Conservation (phyloP, 768 basidiomycete species). For the Suillus cothurnatus region DNA sequence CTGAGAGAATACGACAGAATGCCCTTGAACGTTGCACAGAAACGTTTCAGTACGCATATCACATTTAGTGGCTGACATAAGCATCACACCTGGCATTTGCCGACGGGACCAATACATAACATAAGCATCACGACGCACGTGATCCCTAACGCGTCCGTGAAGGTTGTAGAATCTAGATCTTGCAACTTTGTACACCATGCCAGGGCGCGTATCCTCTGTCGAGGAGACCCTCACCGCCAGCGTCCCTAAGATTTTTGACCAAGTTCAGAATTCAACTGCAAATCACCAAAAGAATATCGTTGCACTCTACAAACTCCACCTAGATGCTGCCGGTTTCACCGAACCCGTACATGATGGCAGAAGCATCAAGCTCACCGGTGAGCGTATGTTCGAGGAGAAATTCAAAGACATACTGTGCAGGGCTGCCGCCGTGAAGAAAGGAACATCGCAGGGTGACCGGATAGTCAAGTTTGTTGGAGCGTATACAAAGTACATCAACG, state of each 20-base stretch:
- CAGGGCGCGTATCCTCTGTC: constrained; percentile 25
- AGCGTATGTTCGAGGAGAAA: constrained; percentile 70
- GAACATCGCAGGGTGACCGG: constrained; percentile 71
- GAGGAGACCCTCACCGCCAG: constrained; percentile 31
- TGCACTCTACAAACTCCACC: constrained; percentile 78
- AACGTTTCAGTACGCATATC: neutral
- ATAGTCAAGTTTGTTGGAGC: constrained; percentile 80
- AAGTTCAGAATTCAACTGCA: constrained; percentile 70
- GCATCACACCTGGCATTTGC: constrained; percentile 3
- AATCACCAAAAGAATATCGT: constrained; percentile 93
- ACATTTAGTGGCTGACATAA: constrained; percentile 1
- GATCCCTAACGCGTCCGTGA: constrained; percentile 1
- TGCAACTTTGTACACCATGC: constrained; percentile 26
- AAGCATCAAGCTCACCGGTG: constrained; percentile 65
- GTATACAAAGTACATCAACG: constrained; percentile 74
- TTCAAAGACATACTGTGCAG: constrained; percentile 63
- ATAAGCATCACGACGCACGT: constrained; percentile 12
- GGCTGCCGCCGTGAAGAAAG: constrained; percentile 78
- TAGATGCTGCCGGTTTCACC: constrained; percentile 56
- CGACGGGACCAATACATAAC: neutral
- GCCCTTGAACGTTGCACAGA: constrained; percentile 1
- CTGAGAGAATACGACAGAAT: constrained; percentile 5
- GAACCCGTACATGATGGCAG: constrained; percentile 52
- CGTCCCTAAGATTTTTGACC: constrained; percentile 74
- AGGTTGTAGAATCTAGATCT: neutral